phyloP scores from a whole-genome alignment of 805 yeast genomes.

The Ogataea trehalophila region DNA sequence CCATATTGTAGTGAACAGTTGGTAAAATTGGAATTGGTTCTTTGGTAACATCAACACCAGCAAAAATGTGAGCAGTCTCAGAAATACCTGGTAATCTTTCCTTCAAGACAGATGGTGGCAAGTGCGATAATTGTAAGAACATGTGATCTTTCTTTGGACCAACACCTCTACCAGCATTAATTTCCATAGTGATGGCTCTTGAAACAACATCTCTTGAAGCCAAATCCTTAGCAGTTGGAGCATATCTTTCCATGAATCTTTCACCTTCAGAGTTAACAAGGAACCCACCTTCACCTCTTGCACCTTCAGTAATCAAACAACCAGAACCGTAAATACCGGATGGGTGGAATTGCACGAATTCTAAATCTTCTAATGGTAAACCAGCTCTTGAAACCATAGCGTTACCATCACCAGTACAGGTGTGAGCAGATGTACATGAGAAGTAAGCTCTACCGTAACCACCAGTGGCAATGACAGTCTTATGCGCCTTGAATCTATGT shows the following conservation, averaged over 20 bases:
- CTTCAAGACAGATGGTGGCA: slow-evolving; percentile 85
- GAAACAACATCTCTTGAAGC: slow-evolving; percentile 99
- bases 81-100: slow-evolving; percentile 99
- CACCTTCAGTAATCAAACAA: slow-evolving; percentile 98
- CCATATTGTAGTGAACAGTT: slow-evolving; percentile 99
- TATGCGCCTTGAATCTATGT: slow-evolving; percentile 96
- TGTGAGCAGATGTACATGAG: slow-evolving; percentile 98
- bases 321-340: slow-evolving; percentile 99
- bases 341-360: slow-evolving; percentile 98
- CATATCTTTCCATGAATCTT: slow-evolving; percentile 99
- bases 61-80: slow-evolving; percentile 96
- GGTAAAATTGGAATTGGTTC: slow-evolving; percentile 98
- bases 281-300: slow-evolving; percentile 99
- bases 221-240: slow-evolving; percentile 96
- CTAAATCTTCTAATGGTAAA: slow-evolving; percentile 94
- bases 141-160: slow-evolving; percentile 96
- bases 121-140: slow-evolving; percentile 86
- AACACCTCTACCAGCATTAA: slow-evolving; percentile 98
- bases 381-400: slow-evolving; percentile 99
- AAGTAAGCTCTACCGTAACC: slow-evolving; percentile 98
- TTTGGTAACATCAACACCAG: slow-evolving; percentile 99
- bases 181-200: slow-evolving; percentile 97
- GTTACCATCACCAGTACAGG: slow-evolving; percentile 98
- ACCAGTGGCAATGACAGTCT: slow-evolving; percentile 96
- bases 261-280: slow-evolving; percentile 96